Evolutionary conservation across 371 early-diverging fungal species (phyloP).

Genomic region (Rhizopus stolonifer): DNA sequence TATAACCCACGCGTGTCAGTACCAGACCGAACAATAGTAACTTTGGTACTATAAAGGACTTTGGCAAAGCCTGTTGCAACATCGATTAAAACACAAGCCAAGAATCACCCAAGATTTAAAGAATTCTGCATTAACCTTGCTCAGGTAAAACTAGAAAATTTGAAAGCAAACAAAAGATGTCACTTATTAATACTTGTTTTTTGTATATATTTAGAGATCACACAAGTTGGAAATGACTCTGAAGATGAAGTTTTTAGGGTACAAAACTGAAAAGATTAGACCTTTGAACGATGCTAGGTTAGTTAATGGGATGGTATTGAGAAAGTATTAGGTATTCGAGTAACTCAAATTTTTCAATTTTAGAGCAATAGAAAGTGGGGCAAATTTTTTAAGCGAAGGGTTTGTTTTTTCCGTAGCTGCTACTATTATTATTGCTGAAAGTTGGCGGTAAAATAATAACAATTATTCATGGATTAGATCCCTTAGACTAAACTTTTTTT

Average conservation of each 20-base stretch:
- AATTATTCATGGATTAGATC: background rate
- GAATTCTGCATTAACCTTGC: constrained; percentile 83
- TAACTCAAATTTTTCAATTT: background rate
- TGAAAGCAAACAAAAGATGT: background rate
- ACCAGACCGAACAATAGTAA: background rate
- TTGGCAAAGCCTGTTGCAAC: constrained; percentile 83
- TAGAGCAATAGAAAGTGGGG: constrained; percentile 86
- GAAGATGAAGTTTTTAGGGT: constrained; percentile 82
- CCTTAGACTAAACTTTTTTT: background rate
- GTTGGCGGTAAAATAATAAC: constrained; percentile 47
- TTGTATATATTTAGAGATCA: constrained; percentile 36
- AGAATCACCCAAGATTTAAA: constrained; percentile 65
- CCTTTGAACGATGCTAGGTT: constrained; percentile 81
- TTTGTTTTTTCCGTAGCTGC: constrained; percentile 86
- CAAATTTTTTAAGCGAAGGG: constrained; percentile 84
- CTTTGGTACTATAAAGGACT: constrained; percentile 40
- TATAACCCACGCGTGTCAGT: background rate
- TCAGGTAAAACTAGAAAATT: constrained; percentile 51
- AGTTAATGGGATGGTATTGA: background rate
- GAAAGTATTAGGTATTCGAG: background rate
- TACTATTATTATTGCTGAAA: constrained; percentile 70
- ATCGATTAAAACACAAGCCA: constrained; percentile 78
- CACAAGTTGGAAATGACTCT: constrained; percentile 76
- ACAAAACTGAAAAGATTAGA: constrained; percentile 75
- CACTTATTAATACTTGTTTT: background rate